Evolutionary conservation across 306 rosid genomes (phyloP).

Genomic region (Sesbania bispinosa): DNA sequence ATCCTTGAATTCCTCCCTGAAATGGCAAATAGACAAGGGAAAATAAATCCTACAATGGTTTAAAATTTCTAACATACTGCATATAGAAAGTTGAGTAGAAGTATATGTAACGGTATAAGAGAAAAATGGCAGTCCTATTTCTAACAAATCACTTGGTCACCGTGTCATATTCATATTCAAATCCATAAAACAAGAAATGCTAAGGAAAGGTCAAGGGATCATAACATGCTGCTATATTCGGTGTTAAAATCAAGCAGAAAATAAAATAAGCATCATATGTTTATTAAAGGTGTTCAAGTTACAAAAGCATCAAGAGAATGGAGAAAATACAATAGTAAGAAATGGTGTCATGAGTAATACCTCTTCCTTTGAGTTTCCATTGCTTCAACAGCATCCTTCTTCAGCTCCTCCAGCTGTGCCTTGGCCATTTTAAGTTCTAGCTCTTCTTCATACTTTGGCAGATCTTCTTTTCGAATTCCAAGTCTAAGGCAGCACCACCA

Average conservation of each 20-base stretch:
- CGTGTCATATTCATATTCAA: not conserved
- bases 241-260: not conserved
- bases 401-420: slow-evolving; percentile 81
- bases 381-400: slow-evolving; percentile 81
- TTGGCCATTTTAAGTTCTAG: slow-evolving; percentile 75
- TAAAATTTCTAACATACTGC: not conserved
- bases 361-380: slow-evolving; percentile 92
- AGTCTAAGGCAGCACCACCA: slow-evolving; percentile 41
- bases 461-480: slow-evolving; percentile 66
- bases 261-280: not conserved
- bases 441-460: slow-evolving; percentile 81
- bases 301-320: slow-evolving; percentile 11
- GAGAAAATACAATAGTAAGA: not conserved
- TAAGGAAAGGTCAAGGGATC: not conserved
- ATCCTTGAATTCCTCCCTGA: slow-evolving; percentile 97
- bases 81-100: not conserved
- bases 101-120: not conserved
- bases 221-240: not conserved
- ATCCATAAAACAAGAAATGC: not conserved
- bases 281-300: not conserved
- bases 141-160: not conserved
- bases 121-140: not conserved
- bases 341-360: slow-evolving; percentile 39
- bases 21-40: slow-evolving; percentile 22
- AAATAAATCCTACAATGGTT: not conserved